Conservation (phyloP, 1,284 basidiomycete genomes). For the Trichosporon ovoides region DNA sequence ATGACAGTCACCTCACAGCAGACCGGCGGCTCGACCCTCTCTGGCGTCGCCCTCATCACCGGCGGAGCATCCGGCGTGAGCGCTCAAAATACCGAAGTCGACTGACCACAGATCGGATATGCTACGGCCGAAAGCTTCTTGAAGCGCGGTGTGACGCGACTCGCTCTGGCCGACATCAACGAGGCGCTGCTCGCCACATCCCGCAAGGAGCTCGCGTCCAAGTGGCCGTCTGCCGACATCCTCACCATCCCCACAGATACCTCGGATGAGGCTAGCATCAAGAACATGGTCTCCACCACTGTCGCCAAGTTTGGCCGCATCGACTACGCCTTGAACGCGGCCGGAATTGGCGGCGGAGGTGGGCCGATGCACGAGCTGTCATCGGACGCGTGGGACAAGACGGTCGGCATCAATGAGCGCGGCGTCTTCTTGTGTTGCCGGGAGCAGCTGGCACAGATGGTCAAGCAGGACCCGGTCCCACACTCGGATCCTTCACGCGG, state of each 20-base stretch:
- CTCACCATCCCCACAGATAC: slow-evolving; percentile 13
- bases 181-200: background rate
- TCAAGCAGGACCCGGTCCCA: slow-evolving; percentile 11
- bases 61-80: slow-evolving; percentile 14
- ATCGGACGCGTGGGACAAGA: slow-evolving; percentile 26
- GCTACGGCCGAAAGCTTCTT: slow-evolving; percentile 8
- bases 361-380: background rate
- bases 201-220: background rate
- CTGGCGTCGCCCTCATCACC: slow-evolving; percentile 21
- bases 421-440: slow-evolving; percentile 22
- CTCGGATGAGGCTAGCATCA: slow-evolving; percentile 13
- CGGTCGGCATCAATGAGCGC: slow-evolving; percentile 27
- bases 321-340: slow-evolving; percentile 36
- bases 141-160: slow-evolving; percentile 2
- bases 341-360: slow-evolving; percentile 10
- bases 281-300: slow-evolving; percentile 3
- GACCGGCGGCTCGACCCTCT: background rate
- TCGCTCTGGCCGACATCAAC: slow-evolving; percentile 4
- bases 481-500: background rate
- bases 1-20: background rate
- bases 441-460: slow-evolving; percentile 20
- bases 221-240: background rate
- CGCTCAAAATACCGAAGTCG: background rate
- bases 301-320: slow-evolving; percentile 26
- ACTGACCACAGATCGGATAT: slow-evolving; percentile 9